Base-by-base conservation (phyloP, 2,329 filamentous ascomycete genomes). In the Thyridium curvatum region DNA sequence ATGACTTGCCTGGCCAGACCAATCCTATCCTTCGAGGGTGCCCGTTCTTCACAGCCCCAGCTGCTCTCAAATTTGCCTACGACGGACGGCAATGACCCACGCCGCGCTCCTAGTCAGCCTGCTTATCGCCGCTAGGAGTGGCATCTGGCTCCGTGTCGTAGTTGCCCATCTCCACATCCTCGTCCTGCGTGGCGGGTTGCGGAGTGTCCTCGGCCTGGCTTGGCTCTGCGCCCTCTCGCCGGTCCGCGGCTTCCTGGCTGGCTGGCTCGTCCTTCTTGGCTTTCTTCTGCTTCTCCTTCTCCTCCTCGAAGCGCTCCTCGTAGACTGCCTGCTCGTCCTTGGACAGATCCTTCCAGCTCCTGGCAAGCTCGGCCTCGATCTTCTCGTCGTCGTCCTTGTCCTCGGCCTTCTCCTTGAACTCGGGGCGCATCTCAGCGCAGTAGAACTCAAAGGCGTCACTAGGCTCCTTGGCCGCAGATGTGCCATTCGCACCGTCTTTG, bases 311-410 rank as follows among this genome's bases (percentile, higher is more conserved):
- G 16, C 62, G 64, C 4, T 57, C 47, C 44, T 71, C 62, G 39
- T 67, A 77, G 37, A 68, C 65, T 18, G 74, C 70, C 52, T 68
- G 71, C 36, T 71, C 64, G 16, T 56, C 58, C 33, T 71, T 64
- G 4, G 69, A 55, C 12, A 79, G 61, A 15, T 72, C 68, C 42
- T 74, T 71, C 75, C 76, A 80, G 32, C 62, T 61, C 12, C 65
- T 66, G n/a, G 64, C 59, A 8, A 79, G 64, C 59, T 77, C 73
- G 37, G 74, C 71, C n/a, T 77, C 72, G 12, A 74, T 53, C 18
- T 41, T 12, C 40, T 43, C 32, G 26, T 36, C 34, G 3, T 38
- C 21, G 8, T 37, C 37, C 37, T 37, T 40, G 12, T 41, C 41
- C 52, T 68, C 68, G 44, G 62, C 53, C 53, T 74, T 66, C 8